Evolutionary conservation across 192 early-diverging fungal genomes (phyloP).

Genomic region (Chytriomyces hyalinus): DNA sequence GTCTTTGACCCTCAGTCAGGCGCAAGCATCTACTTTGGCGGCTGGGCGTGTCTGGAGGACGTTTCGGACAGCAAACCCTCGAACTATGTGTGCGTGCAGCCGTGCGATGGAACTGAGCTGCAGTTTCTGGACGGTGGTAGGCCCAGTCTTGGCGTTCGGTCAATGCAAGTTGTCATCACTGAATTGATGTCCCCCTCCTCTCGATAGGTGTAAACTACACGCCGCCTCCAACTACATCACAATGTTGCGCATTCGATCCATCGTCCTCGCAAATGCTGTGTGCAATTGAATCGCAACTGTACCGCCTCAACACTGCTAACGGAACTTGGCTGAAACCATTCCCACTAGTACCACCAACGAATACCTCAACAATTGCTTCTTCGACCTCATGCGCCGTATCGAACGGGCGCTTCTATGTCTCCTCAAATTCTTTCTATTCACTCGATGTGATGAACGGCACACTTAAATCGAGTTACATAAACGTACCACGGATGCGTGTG

Average conservation of each 20-base stretch:
- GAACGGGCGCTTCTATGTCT: no score
- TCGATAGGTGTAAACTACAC: background rate
- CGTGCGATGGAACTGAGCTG: slow-evolving; percentile 14
- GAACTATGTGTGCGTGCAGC: slow-evolving; percentile 30
- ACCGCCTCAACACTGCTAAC: no score
- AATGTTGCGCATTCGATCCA: slow-evolving; percentile 28
- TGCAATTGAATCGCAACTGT: no score
- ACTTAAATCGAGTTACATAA: no score
- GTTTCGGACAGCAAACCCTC: background rate
- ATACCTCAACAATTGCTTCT: no score
- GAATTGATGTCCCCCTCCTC: background rate
- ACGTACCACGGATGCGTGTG: no score
- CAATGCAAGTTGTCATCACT: background rate
- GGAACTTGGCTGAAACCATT: no score
- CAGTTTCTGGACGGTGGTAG: background rate
- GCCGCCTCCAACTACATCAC: slow-evolving; percentile 16
- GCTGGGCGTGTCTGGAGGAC: background rate
- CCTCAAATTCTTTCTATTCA: no score
- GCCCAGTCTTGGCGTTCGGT: no score
- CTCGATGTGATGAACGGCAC: no score
- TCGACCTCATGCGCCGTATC: no score
- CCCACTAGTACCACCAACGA: no score
- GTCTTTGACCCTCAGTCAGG: slow-evolving; percentile 23
- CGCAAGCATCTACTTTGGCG: slow-evolving; percentile 24
- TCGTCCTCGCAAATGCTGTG: slow-evolving; percentile 8